Conservation (phyloP, 306 rosid species). For the Glycine soja region DNA sequence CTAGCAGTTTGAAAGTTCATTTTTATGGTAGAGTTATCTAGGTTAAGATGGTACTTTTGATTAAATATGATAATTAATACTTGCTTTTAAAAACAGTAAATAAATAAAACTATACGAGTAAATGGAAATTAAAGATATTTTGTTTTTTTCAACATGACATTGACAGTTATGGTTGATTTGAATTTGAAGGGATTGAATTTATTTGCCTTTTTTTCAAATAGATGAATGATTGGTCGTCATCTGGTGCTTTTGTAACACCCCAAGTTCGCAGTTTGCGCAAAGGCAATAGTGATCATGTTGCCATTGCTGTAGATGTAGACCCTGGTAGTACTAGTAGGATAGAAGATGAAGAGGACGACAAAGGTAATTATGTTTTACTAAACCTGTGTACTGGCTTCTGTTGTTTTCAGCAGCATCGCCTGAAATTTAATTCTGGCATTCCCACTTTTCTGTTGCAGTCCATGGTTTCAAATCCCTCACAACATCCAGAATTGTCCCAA, state of each 20-base stretch:
- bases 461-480: constrained; percentile 97
- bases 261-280: constrained; percentile 99
- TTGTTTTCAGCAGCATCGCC: constrained; percentile 1
- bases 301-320: constrained; percentile 90
- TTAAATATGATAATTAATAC: neutral
- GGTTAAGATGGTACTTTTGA: constrained; percentile 14
- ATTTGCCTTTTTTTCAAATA: constrained; percentile 38
- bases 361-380: constrained; percentile 61
- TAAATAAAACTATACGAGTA: neutral
- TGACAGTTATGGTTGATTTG: neutral
- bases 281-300: constrained; percentile 85
- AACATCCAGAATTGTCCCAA: constrained; percentile 86
- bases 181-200: constrained; percentile 28
- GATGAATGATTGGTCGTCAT: constrained; percentile 71
- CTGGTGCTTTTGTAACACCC: constrained; percentile 72
- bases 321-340: constrained; percentile 70
- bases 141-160: constrained; percentile 21
- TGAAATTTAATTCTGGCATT: constrained; percentile 43
- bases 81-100: constrained; percentile 3
- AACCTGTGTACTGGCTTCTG: constrained; percentile 22
- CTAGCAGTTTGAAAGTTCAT: neutral
- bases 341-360: constrained; percentile 95
- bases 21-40: constrained; percentile 26
- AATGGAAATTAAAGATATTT: constrained; percentile 1
- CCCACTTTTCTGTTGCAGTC: constrained; percentile 52